These are phyloP conservation scores for Ajuga chamaepitys DNA, from an alignment of 257 asterid species.

Conservation along the genomic window DNA sequence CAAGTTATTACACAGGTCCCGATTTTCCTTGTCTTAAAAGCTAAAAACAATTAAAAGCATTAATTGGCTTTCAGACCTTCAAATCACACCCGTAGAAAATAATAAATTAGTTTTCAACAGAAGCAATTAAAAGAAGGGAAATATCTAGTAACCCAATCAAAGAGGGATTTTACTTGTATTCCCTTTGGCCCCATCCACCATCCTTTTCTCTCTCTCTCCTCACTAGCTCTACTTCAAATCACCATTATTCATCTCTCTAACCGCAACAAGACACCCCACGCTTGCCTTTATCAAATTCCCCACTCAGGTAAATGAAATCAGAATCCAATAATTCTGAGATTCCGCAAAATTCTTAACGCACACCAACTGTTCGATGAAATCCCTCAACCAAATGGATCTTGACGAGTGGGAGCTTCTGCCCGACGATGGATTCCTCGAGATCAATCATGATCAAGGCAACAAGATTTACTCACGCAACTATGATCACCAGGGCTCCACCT, in stretches of 20 bases:
- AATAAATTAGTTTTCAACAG: background rate
- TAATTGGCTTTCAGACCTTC: background rate
- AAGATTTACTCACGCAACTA: slow-evolving; percentile 46
- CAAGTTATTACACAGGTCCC: background rate
- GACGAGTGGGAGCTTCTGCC: slow-evolving; percentile 83
- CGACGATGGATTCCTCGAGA: slow-evolving; percentile 58
- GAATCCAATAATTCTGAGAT: slow-evolving; percentile 7
- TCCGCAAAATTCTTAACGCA: background rate
- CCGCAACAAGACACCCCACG: slow-evolving; percentile 9
- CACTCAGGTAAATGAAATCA: background rate
- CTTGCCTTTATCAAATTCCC: slow-evolving; percentile 22
- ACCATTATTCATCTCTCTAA: background rate
- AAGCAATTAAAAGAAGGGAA: background rate
- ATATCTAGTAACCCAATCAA: slow-evolving; percentile 14
- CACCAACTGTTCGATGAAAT: background rate
- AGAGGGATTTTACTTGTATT: background rate
- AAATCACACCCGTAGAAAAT: background rate
- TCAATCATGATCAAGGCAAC: slow-evolving; percentile 41
- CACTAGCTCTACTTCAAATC: background rate
- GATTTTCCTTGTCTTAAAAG: background rate
- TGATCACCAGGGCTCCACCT: background rate
- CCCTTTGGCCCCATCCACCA: slow-evolving; percentile 2
- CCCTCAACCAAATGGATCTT: slow-evolving; percentile 35
- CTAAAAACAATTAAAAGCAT: background rate
- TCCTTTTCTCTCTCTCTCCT: background rate